Base-by-base conservation (phyloP, 2,329 filamentous ascomycete species). In the Aspergillus sp. region DNA sequence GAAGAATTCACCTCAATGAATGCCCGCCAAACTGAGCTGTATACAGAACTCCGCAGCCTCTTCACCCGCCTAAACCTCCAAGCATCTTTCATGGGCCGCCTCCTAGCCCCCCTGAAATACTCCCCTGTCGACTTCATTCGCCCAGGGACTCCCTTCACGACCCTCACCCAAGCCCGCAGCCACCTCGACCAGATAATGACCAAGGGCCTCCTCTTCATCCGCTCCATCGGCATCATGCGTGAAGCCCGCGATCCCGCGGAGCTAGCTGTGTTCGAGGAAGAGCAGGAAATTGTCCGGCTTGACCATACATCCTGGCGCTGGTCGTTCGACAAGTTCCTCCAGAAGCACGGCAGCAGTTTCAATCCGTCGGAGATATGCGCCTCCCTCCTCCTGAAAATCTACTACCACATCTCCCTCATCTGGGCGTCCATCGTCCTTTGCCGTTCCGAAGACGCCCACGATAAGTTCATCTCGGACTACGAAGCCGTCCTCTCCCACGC, bases 61-160 rank as follows among this genome's bases (percentile, higher is more conserved):
- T 67, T 68, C 45, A 48, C 57, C 11, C 66, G 69, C 15, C 51
- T 71, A 11, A 69, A 71, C 34, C 59, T 71, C 30, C 68, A 71
- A 34, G 54, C 64, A 4, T 61, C 64, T 4, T 52, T 70, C n/a
- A 68, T 65, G 23, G 66, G 68, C 8, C 62, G 65, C 7, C 49
- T 45, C 8, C 9, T 66, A 31, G 31, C 53, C 19, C 50, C 55
- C 17, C 25, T 67, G 13, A 51, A 64, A 30, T n/a, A 62, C 17
- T n/a, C 25, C 3, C 17, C 59, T 7, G 30, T n/a, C 8, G 51
- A 61, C 1, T 28, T 48, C 1, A 43, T 47, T 3, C 47, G 57
- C 1, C 22, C 28, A 7, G 38, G 53, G 6, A 30, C 23, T 8
- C 11, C 25, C 19, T 66, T 68, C 19, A 41, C 59, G 15, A 61